phyloP scores from a whole-genome alignment of 163 green algal genomes.

The Chlorella variabilis region DNA sequence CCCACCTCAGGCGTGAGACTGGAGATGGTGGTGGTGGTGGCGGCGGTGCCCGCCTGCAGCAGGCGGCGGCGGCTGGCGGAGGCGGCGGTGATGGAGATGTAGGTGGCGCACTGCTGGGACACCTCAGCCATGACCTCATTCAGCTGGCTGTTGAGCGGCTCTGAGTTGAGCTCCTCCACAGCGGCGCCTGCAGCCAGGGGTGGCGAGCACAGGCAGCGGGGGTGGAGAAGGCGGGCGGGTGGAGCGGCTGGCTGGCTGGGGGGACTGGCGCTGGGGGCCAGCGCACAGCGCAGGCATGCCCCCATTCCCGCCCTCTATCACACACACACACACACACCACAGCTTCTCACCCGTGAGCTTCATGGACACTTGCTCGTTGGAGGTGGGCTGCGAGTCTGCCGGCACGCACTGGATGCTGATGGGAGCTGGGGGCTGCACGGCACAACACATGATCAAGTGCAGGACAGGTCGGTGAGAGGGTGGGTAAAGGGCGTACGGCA shows the following conservation, averaged over 20 bases:
- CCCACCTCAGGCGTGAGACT: background rate
- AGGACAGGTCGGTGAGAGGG: too few species aligned
- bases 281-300: too few species aligned
- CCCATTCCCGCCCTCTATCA: too few species aligned
- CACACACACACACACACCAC: too few species aligned
- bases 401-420: background rate
- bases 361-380: background rate
- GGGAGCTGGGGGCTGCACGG: background rate
- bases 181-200: background rate
- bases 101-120: background rate
- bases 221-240: background rate
- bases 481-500: background rate
- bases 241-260: background rate
- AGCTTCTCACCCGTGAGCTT: background rate
- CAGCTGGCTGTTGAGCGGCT: constrained; percentile 10
- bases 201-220: background rate
- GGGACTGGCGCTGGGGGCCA: too few species aligned
- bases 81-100: background rate
- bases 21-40: background rate
- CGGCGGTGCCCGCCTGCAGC: background rate
- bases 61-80: constrained; percentile 18
- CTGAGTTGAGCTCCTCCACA: background rate
- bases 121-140: constrained; percentile 10
- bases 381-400: background rate
- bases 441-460: background rate